Percentiles rank a stretch among this genome's conserved stretches.
Conservation (phyloP, 2,329 filamentous ascomycete species). For the Helotiales sp. region DNA sequence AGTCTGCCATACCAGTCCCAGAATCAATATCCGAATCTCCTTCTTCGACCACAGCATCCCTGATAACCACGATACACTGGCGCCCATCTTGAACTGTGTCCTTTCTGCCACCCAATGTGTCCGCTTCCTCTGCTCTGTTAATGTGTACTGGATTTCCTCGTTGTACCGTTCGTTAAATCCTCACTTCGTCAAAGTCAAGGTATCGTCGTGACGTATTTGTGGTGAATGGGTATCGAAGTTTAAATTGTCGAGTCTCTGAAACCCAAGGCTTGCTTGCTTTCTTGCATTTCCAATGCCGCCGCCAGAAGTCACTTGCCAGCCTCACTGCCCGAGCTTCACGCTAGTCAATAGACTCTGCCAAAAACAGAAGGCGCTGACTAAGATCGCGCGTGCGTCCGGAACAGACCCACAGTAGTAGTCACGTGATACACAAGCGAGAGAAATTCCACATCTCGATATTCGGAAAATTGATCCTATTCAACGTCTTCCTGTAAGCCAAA, state of each 20-base stretch:
- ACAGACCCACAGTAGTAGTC: not conserved
- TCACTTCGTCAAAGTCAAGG: not conserved
- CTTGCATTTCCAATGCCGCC: conserved; percentile 11
- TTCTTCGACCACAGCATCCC: conserved; percentile 88
- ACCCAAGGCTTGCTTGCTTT: conserved; percentile 9
- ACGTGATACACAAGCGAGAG: conserved; percentile 5
- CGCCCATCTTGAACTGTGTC: conserved; percentile 59
- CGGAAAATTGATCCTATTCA: not conserved
- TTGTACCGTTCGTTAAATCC: not conserved
- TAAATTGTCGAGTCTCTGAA: conserved; percentile 10
- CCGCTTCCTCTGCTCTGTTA: conserved; percentile 4
- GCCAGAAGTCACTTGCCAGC: conserved; percentile 5
- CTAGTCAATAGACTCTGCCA: not conserved
- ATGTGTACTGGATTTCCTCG: not conserved
- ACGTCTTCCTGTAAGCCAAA: conserved; percentile 14
- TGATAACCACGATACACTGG: conserved; percentile 72
- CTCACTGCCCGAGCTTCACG: conserved; percentile 12
- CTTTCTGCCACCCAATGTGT: conserved; percentile 23
- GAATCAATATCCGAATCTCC: conserved; percentile 94
- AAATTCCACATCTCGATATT: conserved; percentile 10
- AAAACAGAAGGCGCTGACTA: conserved; percentile 5
- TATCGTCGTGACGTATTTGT: not conserved
- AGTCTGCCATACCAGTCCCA: conserved; percentile 75
- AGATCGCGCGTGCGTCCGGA: not conserved
- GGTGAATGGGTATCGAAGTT: not conserved